Conservation (phyloP, 2,329 filamentous ascomycete genomes). For the Aspergillus neoniger region DNA sequence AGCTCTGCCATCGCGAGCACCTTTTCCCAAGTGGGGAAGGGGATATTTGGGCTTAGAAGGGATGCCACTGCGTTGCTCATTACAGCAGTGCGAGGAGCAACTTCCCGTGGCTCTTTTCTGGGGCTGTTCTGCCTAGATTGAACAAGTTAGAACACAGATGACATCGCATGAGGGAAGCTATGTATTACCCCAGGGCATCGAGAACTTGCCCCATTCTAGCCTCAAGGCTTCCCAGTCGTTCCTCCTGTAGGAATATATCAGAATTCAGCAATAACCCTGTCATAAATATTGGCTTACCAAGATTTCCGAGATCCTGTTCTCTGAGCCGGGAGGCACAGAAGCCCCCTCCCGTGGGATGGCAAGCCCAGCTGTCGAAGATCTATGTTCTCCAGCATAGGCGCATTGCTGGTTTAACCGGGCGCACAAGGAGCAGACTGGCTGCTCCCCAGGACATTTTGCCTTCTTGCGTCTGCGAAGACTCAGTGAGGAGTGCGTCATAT, state of each 20-base stretch:
- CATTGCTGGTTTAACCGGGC: slow-evolving; percentile 52
- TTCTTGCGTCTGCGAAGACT: slow-evolving; percentile 50
- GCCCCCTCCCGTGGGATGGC: slow-evolving; percentile 14
- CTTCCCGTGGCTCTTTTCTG: slow-evolving; percentile 16
- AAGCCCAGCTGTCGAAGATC: slow-evolving; percentile 17
- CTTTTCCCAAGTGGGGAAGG: slow-evolving; percentile 43
- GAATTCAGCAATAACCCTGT: neutral
- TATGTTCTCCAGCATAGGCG: slow-evolving; percentile 44
- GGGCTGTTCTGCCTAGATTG: slow-evolving; percentile 15
- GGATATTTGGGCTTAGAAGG: slow-evolving; percentile 23
- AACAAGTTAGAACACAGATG: neutral
- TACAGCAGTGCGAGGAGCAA: slow-evolving; percentile 11
- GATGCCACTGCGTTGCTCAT: slow-evolving; percentile 11
- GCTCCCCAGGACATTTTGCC: slow-evolving; percentile 54
- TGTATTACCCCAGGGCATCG: slow-evolving; percentile 37
- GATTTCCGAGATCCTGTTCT: slow-evolving; percentile 17
- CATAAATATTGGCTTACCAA: slow-evolving; percentile 20
- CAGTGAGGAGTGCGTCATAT: slow-evolving; percentile 10
- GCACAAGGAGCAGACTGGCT: slow-evolving; percentile 53
- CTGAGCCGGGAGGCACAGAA: slow-evolving; percentile 15
- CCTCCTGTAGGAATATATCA: slow-evolving; percentile 23
- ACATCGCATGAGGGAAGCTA: slow-evolving; percentile 1
- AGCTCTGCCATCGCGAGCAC: slow-evolving; percentile 43
- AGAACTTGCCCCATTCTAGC: slow-evolving; percentile 39
- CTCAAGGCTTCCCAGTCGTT: slow-evolving; percentile 37